Percentiles rank a stretch among this genome's conserved stretches.
phyloP scores from a whole-genome alignment of 495 filamentous ascomycete species.

The Endocarpon pusillum region DNA sequence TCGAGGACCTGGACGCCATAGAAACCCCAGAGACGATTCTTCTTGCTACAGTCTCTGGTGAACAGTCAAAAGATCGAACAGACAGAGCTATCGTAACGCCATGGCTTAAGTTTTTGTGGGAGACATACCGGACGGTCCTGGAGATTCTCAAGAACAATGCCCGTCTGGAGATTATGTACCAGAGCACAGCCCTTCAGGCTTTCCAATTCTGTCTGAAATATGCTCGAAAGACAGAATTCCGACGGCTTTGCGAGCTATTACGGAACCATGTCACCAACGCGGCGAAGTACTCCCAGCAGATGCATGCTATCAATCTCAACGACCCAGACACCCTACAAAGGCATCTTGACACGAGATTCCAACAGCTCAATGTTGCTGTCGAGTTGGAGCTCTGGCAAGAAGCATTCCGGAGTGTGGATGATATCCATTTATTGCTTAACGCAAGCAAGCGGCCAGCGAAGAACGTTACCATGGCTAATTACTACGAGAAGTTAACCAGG shows the following conservation, averaged over 20 bases:
- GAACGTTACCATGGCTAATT: conserved; percentile 99
- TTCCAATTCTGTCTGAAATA: conserved; percentile 99
- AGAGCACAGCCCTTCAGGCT: conserved; percentile 91
- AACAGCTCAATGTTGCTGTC: conserved; percentile 94
- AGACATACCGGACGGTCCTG: conserved; percentile 96
- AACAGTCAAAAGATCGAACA: conserved; percentile 90
- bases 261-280: conserved; percentile 98
- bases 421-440: conserved; percentile 96
- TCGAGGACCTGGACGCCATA: conserved; percentile 91
- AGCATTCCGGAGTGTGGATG: conserved; percentile 95
- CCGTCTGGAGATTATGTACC: conserved; percentile 91
- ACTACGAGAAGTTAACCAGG: conserved; percentile 96
- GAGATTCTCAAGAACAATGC: conserved; percentile 99
- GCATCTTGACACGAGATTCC: conserved; percentile 93
- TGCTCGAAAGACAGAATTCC: conserved; percentile 96
- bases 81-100: conserved; percentile 96
- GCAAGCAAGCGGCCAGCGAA: conserved; percentile 98
- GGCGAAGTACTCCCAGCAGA: conserved; percentile 95
- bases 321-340: conserved; percentile 94
- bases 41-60: conserved; percentile 90
- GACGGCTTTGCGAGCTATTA: conserved; percentile 90
- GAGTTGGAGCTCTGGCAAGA: conserved; percentile 98
- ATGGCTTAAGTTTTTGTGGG: conserved; percentile 99
- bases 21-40: conserved; percentile 98
- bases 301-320: conserved; percentile 98